Evolutionary conservation across 139 green algal species (phyloP), one percentile per base, ranked within the genome.

Genomic region (Chlamydomonas sphaeroides): DNA sequence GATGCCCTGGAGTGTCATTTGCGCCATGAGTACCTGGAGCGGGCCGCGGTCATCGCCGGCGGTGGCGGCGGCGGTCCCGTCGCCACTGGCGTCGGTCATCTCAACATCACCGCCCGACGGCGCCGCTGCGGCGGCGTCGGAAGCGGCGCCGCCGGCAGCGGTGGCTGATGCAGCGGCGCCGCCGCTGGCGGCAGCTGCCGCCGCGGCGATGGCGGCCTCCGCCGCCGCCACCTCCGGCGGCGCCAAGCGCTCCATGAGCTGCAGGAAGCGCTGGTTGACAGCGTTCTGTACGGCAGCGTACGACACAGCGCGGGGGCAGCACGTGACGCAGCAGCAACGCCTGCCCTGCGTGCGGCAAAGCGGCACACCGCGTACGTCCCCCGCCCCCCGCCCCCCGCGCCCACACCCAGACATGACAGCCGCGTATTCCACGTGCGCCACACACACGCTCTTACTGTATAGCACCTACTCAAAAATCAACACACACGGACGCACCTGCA

Each of bases 11-110:
- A 79, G 28, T 17, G 68, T 78, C 80, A 85, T 80, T 25, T 78
- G 69, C 7, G n/a, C 63, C 80, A 85, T 85, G 3, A 85, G 80
- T 35, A 56, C 42, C 10, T 66, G 80, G 14, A 85, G 59, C 68
- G 73, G 48, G 66, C 3, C 38, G 32, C 25, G 39, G 39, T 5
- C 30, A 61, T 26, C n/a, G 11, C 28, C 68, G 2, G 68, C 28
- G 23, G 42, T 30, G 2, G 41, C 42, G n/a, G 66, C 38, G 26
- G 66, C 39, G 23, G 23, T 26, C 1, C 42, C n/a, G 23, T 25
- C 20, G 7, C 11, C 30, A 14, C 42, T 21, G 2, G 70, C 70
- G 51, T 78, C 70, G 3, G 48, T 35, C 70, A 78, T 78, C 25
- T 66, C 70, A 11, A 78, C 51, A 23, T 78, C 72, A 21, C 15